Base-by-base conservation (phyloP, 305 asterid genomes). In the Fraxinus angustifolia region DNA sequence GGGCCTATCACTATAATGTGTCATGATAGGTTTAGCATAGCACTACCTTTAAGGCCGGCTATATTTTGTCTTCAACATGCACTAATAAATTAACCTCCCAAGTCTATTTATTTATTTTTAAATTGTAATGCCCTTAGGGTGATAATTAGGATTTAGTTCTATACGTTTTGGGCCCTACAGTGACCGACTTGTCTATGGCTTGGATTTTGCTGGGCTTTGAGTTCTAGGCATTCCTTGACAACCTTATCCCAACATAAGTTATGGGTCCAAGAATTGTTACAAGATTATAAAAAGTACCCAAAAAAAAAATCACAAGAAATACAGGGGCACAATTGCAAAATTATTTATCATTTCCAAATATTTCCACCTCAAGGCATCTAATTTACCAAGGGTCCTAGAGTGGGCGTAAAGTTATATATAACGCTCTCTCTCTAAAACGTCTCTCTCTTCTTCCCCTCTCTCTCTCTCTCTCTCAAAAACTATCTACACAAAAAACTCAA, bases 371-470 rank as follows among this genome's bases (percentile, higher is more conserved):
- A 53, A 82, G 84, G 86, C 58, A 84, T 88, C 87, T 85, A 33
- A 77, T 82, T 71, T 70, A 23, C 68, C 83, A 83, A 83, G 90
- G 84, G 90, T 85, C 48, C 82, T 82, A 83, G 89, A 85, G 90
- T 84, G 88, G 89, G 89, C 89, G 89, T 87, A 82, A 84, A 83
- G 88, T 82, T 83, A 88, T 85, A 83, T 45, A 87, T 56, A 19
- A 34, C 68, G 86, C 80, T 81, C 17, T 74, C 82, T 73, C 75
- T 71, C 58, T 4, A 67, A 78, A 16, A 30, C 36, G 58, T 48
- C 76, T 19, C 6, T 36, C 26, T 36, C 58, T 68, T 56, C 65
- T n/a, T n/a, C 65, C 62, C 4, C 53, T 45, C 81, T 82, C 16
- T 84, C 83, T 79, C 53, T 45, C 81, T 82, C 16, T 84, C 83